Base-by-base conservation (phyloP, 2,329 filamentous ascomycete genomes). In the Penicillium sp. region DNA sequence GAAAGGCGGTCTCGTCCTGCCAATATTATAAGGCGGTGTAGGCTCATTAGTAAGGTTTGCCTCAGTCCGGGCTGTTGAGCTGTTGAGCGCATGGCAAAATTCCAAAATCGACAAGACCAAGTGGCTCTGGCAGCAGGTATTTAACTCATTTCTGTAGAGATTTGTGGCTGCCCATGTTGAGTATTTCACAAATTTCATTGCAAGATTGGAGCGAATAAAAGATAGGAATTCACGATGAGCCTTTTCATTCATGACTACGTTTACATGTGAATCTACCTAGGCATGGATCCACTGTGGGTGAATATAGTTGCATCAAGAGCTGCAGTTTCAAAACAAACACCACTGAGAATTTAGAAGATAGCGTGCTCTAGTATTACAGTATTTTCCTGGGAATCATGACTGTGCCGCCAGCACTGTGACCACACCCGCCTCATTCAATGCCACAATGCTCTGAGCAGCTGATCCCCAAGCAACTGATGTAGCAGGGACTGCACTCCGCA, bases 381-480 rank as follows among this genome's bases (percentile, higher is more conserved):
- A 46, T 57, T 54, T 54, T 51, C 27, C 57, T 61, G 27, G 25
- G 65, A 66, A 71, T 69, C 70, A 78, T 72, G 81, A 81, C 72
- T 84, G 79, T 53, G 78, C 73, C 48, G 83, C 81, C 62, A 96
- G 78, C 62, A 94, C 82, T 58, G 84, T 90, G 52, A 97, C 76
- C 45, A 86, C 84, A 16, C 93, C 93, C 49, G 92, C 88, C 16
- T 78, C 80, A 67, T 89, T 90, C 61, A 96, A 81, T 19, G 87
- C 83, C 50, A 96, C 79, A 66, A 97, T 79, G 66, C 85, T 88
- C 73, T 86, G 87, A 11, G 89, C 93, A 49, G 84, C 82, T 25
- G 82, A 78, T 8, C 91, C 91, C 93, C 93, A 99, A 59, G 83
- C 81, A 47, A 95, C 81, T 21, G 87, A 86, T 31, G 87, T 84